Evolutionary conservation across 768 basidiomycete species (phyloP).

Genomic region (Lyophyllum decastes): DNA sequence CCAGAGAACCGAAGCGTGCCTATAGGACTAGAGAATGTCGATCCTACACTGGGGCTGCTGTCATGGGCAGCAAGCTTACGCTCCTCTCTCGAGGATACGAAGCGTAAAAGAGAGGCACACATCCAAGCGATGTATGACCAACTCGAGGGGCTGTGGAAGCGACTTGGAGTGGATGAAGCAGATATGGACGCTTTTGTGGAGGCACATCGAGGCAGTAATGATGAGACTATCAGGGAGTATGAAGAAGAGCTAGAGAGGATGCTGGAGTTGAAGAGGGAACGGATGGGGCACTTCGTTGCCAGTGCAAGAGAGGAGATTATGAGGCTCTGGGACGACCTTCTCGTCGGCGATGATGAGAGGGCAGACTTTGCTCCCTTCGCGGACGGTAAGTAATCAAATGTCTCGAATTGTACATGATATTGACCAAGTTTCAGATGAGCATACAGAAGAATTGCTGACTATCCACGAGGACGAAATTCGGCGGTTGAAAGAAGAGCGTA

Average conservation of each 20-base stretch:
- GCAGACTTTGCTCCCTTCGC: constrained; percentile 79
- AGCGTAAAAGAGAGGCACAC: constrained; percentile 72
- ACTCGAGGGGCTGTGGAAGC: constrained; percentile 86
- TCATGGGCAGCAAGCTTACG: constrained; percentile 65
- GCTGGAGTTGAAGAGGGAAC: constrained; percentile 83
- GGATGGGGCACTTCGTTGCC: constrained; percentile 82
- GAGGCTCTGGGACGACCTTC: constrained; percentile 81
- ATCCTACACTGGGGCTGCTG: constrained; percentile 77
- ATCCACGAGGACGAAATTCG: constrained; percentile 87
- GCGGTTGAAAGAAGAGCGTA: constrained; percentile 78
- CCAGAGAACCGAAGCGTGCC: constrained; percentile 35
- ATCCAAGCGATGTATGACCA: constrained; percentile 96
- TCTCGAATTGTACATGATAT: constrained; percentile 2
- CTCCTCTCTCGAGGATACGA: constrained; percentile 67
- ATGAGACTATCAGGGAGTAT: constrained; percentile 77
- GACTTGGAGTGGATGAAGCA: constrained; percentile 76
- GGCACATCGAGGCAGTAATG: constrained; percentile 77
- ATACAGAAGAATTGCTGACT: constrained; percentile 83
- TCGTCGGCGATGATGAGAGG: constrained; percentile 82
- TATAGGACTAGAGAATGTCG: constrained; percentile 68
- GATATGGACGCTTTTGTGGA: constrained; percentile 96
- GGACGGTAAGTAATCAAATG: constrained; percentile 60
- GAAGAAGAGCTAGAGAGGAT: constrained; percentile 90
- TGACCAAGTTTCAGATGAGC: constrained; percentile 57
- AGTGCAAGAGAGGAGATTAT: constrained; percentile 83